Evolutionary conservation across 1,139 yeast genomes (phyloP), one percentile per base, ranked within the genome.

Genomic region (Geotrichum klebahnii): DNA sequence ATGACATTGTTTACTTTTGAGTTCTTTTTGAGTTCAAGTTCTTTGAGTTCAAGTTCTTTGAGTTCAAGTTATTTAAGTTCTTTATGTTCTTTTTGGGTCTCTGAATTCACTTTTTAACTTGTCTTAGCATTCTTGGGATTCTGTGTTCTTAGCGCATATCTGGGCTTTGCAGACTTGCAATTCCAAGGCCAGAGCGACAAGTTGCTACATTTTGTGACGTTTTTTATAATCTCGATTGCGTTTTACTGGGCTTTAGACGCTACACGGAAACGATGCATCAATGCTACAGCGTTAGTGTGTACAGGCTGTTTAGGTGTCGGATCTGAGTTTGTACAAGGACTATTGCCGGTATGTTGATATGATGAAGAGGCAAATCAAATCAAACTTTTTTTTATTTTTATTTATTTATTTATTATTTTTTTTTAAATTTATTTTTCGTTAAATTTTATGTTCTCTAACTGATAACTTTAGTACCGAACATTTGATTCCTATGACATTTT

Each of bases 241-340:
- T 78, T 81, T 60, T 81, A 78, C 69, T 78, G 79, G 70, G 62
- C 79, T 6, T 67, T 80, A 48, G 80, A 79, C 69, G 57, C 70
- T 3, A 58, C 69, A 5, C 59, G 74, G 6, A 64, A 74, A 54
- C 69, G 73, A 52, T 62, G 70, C 9, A 63, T 77, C 32, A 67
- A 68, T 44, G 53, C 76, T 40, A 77, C 84, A 1, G 59, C 75
- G 16, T 51, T 69, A 1, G 68, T 70, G 17, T 77, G 82, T 58
- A 71, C 80, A 3, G 49, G 70, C 2, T 65, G 71, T 1, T 80
- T 75, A 2, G 70, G 80, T 26, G 64, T 79, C 14, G 69, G 72
- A 5, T 81, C 81, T 67, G 86, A 81, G 61, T 63, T 78, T 40
- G 60, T 72, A 3, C 84, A 79, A 57, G 57, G 61, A 10, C 49